Evolutionary conservation across 2,329 filamentous ascomycete genomes (phyloP).

Genomic region (Xylogone sp.): DNA sequence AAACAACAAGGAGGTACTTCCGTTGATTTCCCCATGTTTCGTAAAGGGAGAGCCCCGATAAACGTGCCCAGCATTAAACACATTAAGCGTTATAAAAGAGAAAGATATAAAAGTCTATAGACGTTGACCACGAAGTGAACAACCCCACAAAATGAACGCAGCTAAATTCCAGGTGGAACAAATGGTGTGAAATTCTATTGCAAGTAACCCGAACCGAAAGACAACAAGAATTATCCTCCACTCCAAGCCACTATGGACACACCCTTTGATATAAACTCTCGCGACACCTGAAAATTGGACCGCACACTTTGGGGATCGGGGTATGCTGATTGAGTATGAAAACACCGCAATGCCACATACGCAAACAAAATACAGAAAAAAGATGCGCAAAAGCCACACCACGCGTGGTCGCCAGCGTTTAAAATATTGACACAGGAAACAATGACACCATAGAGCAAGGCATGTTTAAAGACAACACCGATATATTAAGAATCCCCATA

Average conservation of each 20-base stretch:
- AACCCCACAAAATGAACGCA: neutral
- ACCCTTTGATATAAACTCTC: slow-evolving; percentile 7
- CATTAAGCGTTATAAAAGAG: neutral
- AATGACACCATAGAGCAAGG: slow-evolving; percentile 34
- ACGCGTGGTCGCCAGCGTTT: slow-evolving; percentile 24
- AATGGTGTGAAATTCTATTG: neutral
- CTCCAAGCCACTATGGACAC: neutral
- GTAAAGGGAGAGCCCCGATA: neutral
- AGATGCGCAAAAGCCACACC: slow-evolving; percentile 26
- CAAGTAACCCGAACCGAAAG: neutral
- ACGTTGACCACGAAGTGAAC: neutral
- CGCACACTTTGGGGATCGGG: slow-evolving; percentile 33
- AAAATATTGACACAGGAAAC: slow-evolving; percentile 16
- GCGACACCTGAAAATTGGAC: slow-evolving; percentile 28
- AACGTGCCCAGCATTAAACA: neutral
- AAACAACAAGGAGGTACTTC: no score
- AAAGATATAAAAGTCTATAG: neutral
- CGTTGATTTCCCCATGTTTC: no score
- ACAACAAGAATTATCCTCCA: neutral
- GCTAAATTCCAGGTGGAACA: neutral
- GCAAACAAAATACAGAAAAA: slow-evolving; percentile 41
- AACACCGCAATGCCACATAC: slow-evolving; percentile 29
- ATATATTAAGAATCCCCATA: slow-evolving; percentile 33
- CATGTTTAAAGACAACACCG: slow-evolving; percentile 33
- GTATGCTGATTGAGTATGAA: slow-evolving; percentile 28